Evolutionary conservation across 257 asterid genomes (phyloP).

Genomic region (Nicotiana knightiana): DNA sequence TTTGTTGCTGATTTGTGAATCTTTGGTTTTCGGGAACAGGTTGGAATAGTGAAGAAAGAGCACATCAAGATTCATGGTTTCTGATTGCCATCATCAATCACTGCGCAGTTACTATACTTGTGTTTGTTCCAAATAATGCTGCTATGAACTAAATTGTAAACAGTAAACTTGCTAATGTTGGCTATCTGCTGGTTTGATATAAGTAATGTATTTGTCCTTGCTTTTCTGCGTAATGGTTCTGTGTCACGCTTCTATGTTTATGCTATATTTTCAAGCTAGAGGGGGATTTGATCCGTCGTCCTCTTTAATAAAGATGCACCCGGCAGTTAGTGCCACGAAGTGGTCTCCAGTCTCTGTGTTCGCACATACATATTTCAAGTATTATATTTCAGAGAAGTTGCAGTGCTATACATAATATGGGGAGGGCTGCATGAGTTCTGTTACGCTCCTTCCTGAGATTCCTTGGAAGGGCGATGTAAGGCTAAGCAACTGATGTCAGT

Average conservation of each 20-base stretch:
- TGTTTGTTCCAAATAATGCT: neutral
- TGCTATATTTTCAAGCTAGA: too few species aligned
- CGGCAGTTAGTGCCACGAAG: neutral
- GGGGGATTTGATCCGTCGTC: neutral
- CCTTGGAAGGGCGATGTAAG: too few species aligned
- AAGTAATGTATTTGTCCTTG: neutral
- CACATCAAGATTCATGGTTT: conserved; percentile 47
- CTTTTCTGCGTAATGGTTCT: neutral
- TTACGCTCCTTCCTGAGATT: too few species aligned
- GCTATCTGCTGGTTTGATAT: neutral
- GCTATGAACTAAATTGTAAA: neutral
- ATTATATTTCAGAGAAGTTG: neutral
- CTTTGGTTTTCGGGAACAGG: conserved; percentile 5
- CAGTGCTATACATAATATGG: neutral
- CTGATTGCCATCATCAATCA: conserved; percentile 8
- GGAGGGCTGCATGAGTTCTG: neutral
- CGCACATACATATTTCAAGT: neutral
- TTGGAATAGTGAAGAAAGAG: conserved; percentile 43
- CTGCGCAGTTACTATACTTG: neutral
- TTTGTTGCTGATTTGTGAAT: neutral
- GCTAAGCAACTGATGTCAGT: too few species aligned
- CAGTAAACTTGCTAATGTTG: neutral
- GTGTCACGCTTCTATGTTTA: too few species aligned
- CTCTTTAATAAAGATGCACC: neutral
- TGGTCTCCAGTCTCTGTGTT: neutral